These are phyloP conservation scores for Glycine latifolia DNA, from an alignment of 306 rosid species.

Conservation along the genomic window DNA sequence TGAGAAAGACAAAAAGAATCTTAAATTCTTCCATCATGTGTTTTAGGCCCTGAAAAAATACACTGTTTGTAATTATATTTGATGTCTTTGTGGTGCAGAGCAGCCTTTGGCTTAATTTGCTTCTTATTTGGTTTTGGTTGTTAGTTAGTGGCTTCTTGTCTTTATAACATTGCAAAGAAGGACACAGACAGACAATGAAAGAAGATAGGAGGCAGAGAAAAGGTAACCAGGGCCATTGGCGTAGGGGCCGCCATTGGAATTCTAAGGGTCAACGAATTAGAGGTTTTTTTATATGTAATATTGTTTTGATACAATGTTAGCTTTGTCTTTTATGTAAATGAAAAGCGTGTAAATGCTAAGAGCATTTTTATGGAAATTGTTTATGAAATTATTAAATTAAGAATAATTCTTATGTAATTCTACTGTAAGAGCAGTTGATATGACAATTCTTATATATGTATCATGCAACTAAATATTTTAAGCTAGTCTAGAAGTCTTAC, in stretches of 20 bases:
- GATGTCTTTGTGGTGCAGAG: too few relatives aligned
- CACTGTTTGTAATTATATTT: too few relatives aligned
- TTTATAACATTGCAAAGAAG: neutral
- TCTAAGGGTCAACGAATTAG: neutral
- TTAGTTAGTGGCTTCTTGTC: neutral
- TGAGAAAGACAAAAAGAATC: conserved; percentile 36
- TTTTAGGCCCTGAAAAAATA: too few relatives aligned
- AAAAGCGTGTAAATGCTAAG: too few relatives aligned
- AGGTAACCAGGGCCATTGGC: neutral
- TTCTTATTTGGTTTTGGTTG: neutral
- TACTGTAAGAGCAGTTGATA: too few relatives aligned
- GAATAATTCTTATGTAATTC: too few relatives aligned
- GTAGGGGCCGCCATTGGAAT: conserved; percentile 24
- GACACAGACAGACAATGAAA: conserved; percentile 1
- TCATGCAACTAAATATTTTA: too few relatives aligned
- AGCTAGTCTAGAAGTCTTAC: too few relatives aligned
- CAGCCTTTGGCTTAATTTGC: neutral
- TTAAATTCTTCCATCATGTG: conserved; percentile 42
- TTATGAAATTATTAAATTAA: too few relatives aligned
- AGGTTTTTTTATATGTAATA: neutral
- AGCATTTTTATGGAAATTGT: too few relatives aligned
- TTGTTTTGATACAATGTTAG: neutral
- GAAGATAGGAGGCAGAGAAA: neutral
- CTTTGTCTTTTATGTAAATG: neutral
- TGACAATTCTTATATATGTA: too few relatives aligned